Conservation (phyloP, 352 stramenopile species). For the Globisporangium megalacanthum region DNA sequence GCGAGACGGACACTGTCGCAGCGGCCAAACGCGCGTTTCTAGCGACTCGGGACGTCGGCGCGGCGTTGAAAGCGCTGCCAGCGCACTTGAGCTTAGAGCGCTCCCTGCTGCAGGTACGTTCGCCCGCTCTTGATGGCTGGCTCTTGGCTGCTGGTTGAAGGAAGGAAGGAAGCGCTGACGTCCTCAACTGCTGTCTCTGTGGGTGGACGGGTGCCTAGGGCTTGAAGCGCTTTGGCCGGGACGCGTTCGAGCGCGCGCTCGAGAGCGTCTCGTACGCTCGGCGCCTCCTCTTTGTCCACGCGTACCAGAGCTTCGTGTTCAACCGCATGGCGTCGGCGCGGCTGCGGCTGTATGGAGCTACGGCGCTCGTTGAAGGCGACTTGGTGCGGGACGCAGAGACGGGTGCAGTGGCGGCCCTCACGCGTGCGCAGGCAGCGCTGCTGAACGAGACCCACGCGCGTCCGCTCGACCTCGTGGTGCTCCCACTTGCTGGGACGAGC, state of each 20-base stretch:
- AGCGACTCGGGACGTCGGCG: conserved; percentile 40
- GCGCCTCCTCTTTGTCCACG: conserved; percentile 68
- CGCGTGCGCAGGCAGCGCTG: conserved; percentile 24
- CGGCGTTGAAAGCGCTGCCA: conserved; percentile 49
- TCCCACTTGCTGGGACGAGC: conserved; percentile 58
- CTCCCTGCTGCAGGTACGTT: conserved; percentile 40
- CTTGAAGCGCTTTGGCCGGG: conserved; percentile 49
- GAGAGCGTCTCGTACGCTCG: conserved; percentile 46
- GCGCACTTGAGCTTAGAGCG: conserved; percentile 39
- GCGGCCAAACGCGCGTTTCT: conserved; percentile 44
- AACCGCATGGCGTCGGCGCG: conserved; percentile 55
- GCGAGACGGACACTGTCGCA: conserved; percentile 26
- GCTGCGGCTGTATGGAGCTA: conserved; percentile 26
- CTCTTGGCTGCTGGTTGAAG: background rate
- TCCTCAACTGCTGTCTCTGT: background rate
- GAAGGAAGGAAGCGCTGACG: background rate
- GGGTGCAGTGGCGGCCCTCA: conserved; percentile 26
- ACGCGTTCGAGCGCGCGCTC: conserved; percentile 52
- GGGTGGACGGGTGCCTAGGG: conserved; percentile 13
- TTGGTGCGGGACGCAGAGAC: conserved; percentile 27
- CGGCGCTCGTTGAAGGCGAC: conserved; percentile 49
- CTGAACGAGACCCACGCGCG: conserved; percentile 27
- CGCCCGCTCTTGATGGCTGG: background rate
- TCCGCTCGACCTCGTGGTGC: conserved; percentile 33
- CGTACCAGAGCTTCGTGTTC: conserved; percentile 77